These are phyloP conservation scores for Dendrocalamus latiflorus DNA, from an alignment of 202 grass and related monocot species.

Conservation along the genomic window DNA sequence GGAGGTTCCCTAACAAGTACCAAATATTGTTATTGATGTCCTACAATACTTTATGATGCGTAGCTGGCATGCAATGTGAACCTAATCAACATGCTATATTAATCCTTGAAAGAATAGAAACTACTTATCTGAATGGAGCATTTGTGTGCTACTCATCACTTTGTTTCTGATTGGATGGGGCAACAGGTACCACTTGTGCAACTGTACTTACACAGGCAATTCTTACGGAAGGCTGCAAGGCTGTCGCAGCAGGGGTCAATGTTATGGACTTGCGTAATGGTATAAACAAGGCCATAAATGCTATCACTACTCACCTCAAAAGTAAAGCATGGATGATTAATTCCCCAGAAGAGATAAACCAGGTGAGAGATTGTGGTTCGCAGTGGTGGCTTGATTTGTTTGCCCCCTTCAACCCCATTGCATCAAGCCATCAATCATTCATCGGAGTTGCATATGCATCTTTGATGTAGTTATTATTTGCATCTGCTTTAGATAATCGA, in stretches of 20 bases:
- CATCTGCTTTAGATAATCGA: background rate
- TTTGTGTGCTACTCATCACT: conserved; percentile 8
- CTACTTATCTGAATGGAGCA: background rate
- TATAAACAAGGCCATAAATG: conserved; percentile 81
- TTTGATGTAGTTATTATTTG: conserved; percentile 5
- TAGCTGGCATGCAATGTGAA: background rate
- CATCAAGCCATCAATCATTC: background rate
- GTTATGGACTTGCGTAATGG: conserved; percentile 86
- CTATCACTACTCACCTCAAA: conserved; percentile 64
- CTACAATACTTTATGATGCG: background rate
- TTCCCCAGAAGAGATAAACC: conserved; percentile 82
- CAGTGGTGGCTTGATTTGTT: background rate
- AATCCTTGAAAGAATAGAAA: background rate
- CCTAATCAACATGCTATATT: background rate
- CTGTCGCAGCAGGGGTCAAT: conserved; percentile 80
- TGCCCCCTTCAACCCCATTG: background rate
- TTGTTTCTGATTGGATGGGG: conserved; percentile 24
- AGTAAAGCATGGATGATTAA: conserved; percentile 76
- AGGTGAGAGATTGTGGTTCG: conserved; percentile 40
- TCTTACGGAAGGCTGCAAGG: conserved; percentile 87
- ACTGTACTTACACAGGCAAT: conserved; percentile 93
- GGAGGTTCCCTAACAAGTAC: background rate
- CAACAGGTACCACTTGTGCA: conserved; percentile 93
- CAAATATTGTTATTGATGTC: background rate
- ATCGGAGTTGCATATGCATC: background rate